Base-by-base conservation (phyloP, 2,329 filamentous ascomycete genomes). In the Emmonsia crescens region DNA sequence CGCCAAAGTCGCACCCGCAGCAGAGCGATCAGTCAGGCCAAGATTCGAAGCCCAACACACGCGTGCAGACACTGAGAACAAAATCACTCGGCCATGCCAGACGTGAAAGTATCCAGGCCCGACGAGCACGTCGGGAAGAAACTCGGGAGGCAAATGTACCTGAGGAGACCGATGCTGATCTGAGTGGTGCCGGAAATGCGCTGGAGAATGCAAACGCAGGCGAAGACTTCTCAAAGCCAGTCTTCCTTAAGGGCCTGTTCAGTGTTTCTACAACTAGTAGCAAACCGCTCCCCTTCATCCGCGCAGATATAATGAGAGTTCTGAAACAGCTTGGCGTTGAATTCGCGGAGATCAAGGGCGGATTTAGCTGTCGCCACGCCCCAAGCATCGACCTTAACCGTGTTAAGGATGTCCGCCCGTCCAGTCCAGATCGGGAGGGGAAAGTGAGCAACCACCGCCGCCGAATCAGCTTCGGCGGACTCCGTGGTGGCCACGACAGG, bases 201-300 rank as follows among this genome's bases (percentile, higher is more conserved):
- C 72, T 80, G 21, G 80, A 82, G 48, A 79, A 77, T 57, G 74
- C 74, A 14, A 77, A 77, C 42, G 74, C 77, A 55, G 86, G 88
- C 5, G 91, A 95, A 67, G 84, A 93, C 64, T 87, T 93, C 60
- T 76, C 76, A 16, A 96, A 96, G 73, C 94, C 94, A 0, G 94
- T 97, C 2, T 97, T 89, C 73, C 83, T 99, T 62, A 99, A 97
- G 75, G 94, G 94, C 4, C 81, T 99, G 21, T 97, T 99, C 77
- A 97, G 93, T 69, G 94, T 97, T 60, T 95, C 91, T 3, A 99
- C 94, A 0, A 99, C 94, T 6, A 96, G 91, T 62, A 94, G 87
- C 71, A 96, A 95, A 72, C 90, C 93, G 0, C 84, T 97, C 12
- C 80, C 86, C 0, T 85, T 91, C 63, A 99, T 99, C 65, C 86